These are phyloP conservation scores for Fusarium falciforme DNA, from an alignment of 2,329 filamentous ascomycete species.

Conservation along the genomic window DNA sequence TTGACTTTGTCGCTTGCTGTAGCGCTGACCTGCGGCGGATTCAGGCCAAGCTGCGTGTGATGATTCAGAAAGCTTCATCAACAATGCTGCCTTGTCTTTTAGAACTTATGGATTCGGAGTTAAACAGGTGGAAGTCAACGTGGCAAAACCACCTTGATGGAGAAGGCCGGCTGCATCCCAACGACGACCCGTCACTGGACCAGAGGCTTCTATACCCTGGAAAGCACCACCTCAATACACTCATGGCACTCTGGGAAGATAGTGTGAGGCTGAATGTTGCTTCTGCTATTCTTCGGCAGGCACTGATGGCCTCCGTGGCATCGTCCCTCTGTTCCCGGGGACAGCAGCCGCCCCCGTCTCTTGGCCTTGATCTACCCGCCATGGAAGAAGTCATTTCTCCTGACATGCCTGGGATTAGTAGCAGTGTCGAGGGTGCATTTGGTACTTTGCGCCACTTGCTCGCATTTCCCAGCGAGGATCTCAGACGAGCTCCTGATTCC, in stretches of 20 bases:
- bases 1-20: constrained; percentile 18
- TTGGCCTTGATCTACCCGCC: constrained; percentile 3
- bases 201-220: background rate
- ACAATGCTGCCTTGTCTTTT: constrained; percentile 14
- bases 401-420: constrained; percentile 5
- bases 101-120: constrained; percentile 18
- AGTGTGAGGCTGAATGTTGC: constrained; percentile 26
- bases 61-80: constrained; percentile 7
- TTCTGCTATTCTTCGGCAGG: constrained; percentile 8
- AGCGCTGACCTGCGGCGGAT: constrained; percentile 15
- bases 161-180: background rate
- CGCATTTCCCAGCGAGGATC: constrained; percentile 15
- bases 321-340: background rate
- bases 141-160: constrained; percentile 9
- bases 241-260: constrained; percentile 29
- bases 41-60: constrained; percentile 3
- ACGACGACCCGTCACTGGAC: background rate
- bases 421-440: constrained; percentile 10
- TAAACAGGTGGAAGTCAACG: constrained; percentile 8
- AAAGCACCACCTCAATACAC: background rate
- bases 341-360: background rate
- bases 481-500: constrained; percentile 24
- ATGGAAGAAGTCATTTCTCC: constrained; percentile 9
- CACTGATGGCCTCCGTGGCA: background rate
- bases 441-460: constrained; percentile 20